Conservation (phyloP, 23 red algal genomes). For the Pyropia haitanensis region DNA sequence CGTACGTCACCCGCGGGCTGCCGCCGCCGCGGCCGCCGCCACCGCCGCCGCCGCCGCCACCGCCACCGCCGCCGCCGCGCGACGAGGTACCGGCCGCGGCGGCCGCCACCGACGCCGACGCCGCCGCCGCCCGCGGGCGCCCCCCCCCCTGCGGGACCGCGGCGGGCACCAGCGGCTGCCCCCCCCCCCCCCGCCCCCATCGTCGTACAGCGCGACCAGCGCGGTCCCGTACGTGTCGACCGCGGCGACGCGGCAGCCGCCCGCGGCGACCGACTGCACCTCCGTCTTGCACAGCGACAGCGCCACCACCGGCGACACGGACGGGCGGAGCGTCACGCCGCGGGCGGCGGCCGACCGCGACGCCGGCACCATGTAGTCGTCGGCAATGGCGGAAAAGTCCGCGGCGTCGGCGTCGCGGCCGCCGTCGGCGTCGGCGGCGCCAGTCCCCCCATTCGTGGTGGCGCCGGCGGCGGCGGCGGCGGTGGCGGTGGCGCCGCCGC, state of each 20-base stretch:
- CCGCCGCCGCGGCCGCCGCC: not conserved
- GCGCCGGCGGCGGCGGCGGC: too few relatives aligned
- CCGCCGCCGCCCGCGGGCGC: not conserved
- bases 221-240: conserved; percentile 37
- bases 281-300: not conserved
- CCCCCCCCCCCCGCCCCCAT: not conserved
- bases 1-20: not conserved
- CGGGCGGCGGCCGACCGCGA: not conserved
- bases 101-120: conserved; percentile 7
- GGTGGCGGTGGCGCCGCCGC: too few relatives aligned
- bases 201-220: conserved; percentile 8
- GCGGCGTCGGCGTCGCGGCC: too few relatives aligned
- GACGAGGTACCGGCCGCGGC: conserved; percentile 34
- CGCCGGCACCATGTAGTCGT: conserved; percentile 34
- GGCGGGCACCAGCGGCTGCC: not conserved
- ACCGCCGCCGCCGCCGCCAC: not conserved
- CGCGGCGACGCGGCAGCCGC: conserved; percentile 18
- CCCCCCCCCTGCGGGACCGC: not conserved
- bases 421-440: too few relatives aligned
- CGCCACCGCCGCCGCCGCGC: not conserved
- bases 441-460: too few relatives aligned
- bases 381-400: conserved; percentile 6
- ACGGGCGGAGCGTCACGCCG: not conserved
- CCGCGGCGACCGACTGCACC: conserved; percentile 24
- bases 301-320: conserved; percentile 6